Evolutionary conservation across 371 early-diverging fungal genomes (phyloP), one percentile per base, ranked within the genome.

Genomic region (Lichtheimia corymbifera): DNA sequence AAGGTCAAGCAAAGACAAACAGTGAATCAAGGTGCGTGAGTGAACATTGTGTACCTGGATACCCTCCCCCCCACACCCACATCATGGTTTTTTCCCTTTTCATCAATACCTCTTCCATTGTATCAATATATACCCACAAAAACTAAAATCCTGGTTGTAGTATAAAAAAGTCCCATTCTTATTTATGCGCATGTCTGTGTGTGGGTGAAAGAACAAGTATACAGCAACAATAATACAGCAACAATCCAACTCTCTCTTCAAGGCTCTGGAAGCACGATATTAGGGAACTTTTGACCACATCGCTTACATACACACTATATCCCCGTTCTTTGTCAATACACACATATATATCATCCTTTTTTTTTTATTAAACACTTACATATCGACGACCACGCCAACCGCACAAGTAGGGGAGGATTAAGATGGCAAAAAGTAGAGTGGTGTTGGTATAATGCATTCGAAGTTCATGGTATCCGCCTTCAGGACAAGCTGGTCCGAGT

Each of bases 321-420:
- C 35, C 11, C 35, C 0, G n/a, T n/a, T 35, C 4, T 1, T 35
- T 35, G 35, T 35, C 35, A 35, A 35, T 35, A 35, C 28, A 28
- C 7, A 28, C 7, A 9, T 35, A 4, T 35, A 35, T 35, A 35
- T 35, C 35, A 35, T 2, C 35, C 11, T 9, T 9, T 6, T 30
- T 7, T 1, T 30, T 35, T 35, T 11, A 35, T 35, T 35, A 43
- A 18, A 57, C 35, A 35, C 17, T 66, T 69, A 72, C 77, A 70
- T 62, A 67, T 45, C 74, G 59, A 57, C 30, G 61, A 5, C 80
- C 80, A 59, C 75, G 58, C 28, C 61, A 80, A 18, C 80, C 80
- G 53, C 80, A 80, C 17, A 73, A 70, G 49, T 77, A 77, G 12
- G 80, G 80, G 12, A 80, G 9, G 30, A 77, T 63, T 4, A 80